A percentile compares a stretch with the other conserved stretches of the same genome.
Evolutionary conservation across 2,329 filamentous ascomycete genomes (phyloP).

Genomic region (Claviceps paspali): DNA sequence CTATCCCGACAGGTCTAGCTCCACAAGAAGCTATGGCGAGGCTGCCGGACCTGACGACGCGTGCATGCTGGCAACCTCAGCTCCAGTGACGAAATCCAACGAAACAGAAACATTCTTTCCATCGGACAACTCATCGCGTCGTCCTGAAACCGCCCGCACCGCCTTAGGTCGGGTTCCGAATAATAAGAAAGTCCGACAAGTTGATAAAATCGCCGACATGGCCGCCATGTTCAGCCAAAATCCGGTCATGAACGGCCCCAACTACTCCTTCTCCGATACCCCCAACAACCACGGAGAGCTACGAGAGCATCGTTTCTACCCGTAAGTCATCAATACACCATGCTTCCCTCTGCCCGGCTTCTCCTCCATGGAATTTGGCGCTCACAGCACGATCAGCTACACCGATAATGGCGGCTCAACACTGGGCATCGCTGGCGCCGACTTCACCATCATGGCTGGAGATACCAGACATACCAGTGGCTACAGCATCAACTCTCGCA

Average conservation of each 20-base stretch:
- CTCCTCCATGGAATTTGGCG: not conserved
- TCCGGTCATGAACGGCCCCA: conserved; percentile 51
- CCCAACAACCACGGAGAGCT: conserved; percentile 40
- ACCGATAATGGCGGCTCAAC: conserved; percentile 97
- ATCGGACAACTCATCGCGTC: conserved; percentile 6
- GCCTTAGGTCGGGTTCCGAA: not conserved
- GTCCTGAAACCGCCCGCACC: not conserved
- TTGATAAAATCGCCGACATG: conserved; percentile 25
- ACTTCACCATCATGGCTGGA: conserved; percentile 93
- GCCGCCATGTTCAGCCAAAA: conserved; percentile 57
- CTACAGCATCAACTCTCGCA: conserved; percentile 98
- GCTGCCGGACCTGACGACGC: conserved; percentile 16
- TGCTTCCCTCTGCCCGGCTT: not conserved
- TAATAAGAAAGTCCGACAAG: not conserved
- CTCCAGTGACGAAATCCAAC: conserved; percentile 6
- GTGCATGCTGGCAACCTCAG: conserved; percentile 19
- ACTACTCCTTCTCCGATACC: conserved; percentile 51
- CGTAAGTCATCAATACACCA: conserved; percentile 40
- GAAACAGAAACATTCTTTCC: conserved; percentile 10
- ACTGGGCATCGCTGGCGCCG: conserved; percentile 80
- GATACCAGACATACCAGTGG: conserved; percentile 92
- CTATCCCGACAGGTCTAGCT: conserved; percentile 14
- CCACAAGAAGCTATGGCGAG: conserved; percentile 4
- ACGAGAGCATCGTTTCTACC: conserved; percentile 76
- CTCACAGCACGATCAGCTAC: conserved; percentile 42